Evolutionary conservation across 768 basidiomycete genomes (phyloP).

Genomic region (Xerocomellus chrysenteron): DNA sequence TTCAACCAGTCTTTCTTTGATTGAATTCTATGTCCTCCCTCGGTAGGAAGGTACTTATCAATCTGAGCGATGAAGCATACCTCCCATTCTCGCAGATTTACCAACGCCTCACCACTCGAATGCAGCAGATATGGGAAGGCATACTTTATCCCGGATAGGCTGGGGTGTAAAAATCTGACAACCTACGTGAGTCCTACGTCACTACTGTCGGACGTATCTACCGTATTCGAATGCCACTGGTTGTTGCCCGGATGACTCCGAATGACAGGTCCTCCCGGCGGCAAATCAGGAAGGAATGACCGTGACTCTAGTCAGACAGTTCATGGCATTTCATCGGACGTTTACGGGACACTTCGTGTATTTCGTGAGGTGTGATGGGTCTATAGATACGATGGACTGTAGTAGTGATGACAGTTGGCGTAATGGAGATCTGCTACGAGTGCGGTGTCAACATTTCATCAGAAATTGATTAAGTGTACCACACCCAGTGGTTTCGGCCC

Average conservation of each 20-base stretch:
- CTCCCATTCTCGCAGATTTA: neutral
- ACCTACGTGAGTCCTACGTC: no score
- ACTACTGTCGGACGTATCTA: neutral
- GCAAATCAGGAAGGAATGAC: neutral
- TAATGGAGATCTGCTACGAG: neutral
- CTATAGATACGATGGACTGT: neutral
- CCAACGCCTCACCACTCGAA: no score
- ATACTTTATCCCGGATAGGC: no score
- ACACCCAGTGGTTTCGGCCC: neutral
- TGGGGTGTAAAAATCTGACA: no score
- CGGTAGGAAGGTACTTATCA: neutral
- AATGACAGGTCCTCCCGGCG: no score
- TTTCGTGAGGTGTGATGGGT: slow-evolving; percentile 10
- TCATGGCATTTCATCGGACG: neutral
- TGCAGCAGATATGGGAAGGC: no score
- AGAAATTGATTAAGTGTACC: neutral
- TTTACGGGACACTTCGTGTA: neutral
- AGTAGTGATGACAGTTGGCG: neutral
- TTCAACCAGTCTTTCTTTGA: no score
- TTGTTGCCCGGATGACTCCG: neutral
- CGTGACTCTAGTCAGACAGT: neutral
- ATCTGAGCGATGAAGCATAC: neutral
- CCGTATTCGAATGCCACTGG: neutral
- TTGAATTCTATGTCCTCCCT: no score
- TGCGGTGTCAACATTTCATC: neutral